A percentile compares a stretch with the other conserved stretches of the same genome.
Evolutionary conservation across 306 rosid species (phyloP).

Genomic region (Hylodesmum podocarpum): DNA sequence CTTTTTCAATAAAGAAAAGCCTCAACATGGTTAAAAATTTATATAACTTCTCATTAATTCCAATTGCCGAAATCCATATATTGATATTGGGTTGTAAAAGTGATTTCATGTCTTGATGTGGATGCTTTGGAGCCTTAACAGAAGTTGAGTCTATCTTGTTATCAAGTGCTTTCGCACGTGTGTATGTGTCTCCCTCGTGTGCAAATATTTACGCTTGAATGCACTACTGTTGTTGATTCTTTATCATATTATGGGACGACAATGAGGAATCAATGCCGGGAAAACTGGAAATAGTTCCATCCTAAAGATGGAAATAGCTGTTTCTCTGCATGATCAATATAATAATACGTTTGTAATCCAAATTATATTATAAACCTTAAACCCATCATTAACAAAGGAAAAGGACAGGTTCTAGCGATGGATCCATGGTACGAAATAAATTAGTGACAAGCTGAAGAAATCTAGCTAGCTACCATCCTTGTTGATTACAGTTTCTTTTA

Average conservation of each 20-base stretch:
- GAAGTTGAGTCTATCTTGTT: conserved; percentile 3
- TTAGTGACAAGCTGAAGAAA: conserved; percentile 5
- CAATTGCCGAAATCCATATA: conserved; percentile 39
- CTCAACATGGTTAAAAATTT: conserved; percentile 21
- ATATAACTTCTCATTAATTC: conserved; percentile 37
- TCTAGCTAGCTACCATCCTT: background rate
- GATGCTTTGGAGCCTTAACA: conserved; percentile 23
- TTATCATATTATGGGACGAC: conserved; percentile 36
- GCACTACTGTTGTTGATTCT: conserved; percentile 38
- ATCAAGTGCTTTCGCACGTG: conserved; percentile 47
- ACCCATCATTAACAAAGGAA: conserved; percentile 19
- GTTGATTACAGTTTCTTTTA: background rate
- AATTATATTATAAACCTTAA: conserved; percentile 6
- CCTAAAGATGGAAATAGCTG: conserved; percentile 44
- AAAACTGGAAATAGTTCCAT: conserved; percentile 46
- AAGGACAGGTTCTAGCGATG: conserved; percentile 32
- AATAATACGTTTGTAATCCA: conserved; percentile 23
- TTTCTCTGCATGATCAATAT: conserved; percentile 14
- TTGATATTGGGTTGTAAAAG: conserved; percentile 40
- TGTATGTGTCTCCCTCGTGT: conserved; percentile 37
- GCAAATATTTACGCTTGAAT: conserved; percentile 45
- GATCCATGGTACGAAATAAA: conserved; percentile 4
- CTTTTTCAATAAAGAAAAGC: conserved; percentile 20
- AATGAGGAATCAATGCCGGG: conserved; percentile 74
- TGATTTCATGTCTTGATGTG: conserved; percentile 68